Evolutionary conservation across 1,284 basidiomycete genomes (phyloP), one percentile per base, ranked within the genome.

Genomic region (Entoloma clypeatum): DNA sequence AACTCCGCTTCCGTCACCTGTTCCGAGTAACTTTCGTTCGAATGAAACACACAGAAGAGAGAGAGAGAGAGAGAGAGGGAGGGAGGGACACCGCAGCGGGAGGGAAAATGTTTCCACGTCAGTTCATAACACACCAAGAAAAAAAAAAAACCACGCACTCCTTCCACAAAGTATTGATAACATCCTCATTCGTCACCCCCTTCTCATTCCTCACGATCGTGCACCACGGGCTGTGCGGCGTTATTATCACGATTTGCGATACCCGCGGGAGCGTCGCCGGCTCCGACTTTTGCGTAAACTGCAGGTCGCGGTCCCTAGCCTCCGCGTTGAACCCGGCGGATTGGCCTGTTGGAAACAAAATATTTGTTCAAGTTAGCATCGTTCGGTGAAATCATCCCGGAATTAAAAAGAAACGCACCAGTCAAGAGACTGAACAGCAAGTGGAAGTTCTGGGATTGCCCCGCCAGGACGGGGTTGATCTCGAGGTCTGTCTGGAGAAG

Each of bases 211-310:
- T 77, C 32, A 90, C 71, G 44, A 79, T 77, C 7, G 85, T 86
- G 58, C 86, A 87, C 86, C 86, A 90, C 2, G 86, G 86, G 34
- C 76, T 80, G 28, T 71, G 62, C 34, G 79, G 73, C n/a, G 79
- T 79, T 57, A 90, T 81, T 48, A 90, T 69, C 49, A 84, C 76
- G 45, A 90, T 63, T 50, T 85, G 77, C 17, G 68, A 65, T n/a
- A 88, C 80, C 31, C 86, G 78, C 1, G 86, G 87, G 18, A 88
- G 65, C 2, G 86, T 88, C 16, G 87, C 86, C 1, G 86, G 84
- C 57, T 89, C 79, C 52, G 86, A 80, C 55, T 82, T 84, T 27
- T 71, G 68, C 0, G 69, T 70, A 54, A 88, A 83, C 2, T 74
- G 70, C 10, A 80, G 62, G 46, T 85, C 81, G 7, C 75, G 72